Evolutionary conservation across 352 stramenopile species (phyloP), one percentile per base, ranked within the genome.

Genomic region (Albugo laibachii): DNA sequence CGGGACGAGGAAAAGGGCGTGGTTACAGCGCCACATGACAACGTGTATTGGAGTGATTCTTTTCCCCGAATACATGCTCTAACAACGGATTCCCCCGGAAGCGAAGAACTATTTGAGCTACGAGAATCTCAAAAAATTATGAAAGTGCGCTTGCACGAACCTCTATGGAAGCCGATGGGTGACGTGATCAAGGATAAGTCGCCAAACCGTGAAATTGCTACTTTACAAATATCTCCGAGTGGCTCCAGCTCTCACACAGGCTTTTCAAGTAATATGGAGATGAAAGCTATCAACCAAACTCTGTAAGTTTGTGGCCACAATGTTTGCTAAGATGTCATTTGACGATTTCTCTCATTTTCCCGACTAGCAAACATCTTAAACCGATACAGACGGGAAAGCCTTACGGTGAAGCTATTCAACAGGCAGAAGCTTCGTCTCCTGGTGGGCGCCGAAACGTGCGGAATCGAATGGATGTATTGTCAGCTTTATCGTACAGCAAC

Each of bases 51-150:
- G 5, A 64, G 15, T 8, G 62, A 77, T 2, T 75, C 69, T 2
- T 87, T 91, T 19, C 77, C 77, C 0, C 86, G 85, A 35, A 85
- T 91, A 20, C 71, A 76, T 31, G 74, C 77, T 0, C 87, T 65
- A 1, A 91, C 69, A 3, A 85, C 63, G 34, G 61, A 68, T 2
- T 85, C 69, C 10, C 77, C 77, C 14, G 77, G 77, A 2, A 62
- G 72, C 45, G 46, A 65, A 13, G 70, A 91, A 40, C 77, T 74
- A 0, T 65, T 66, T 1, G 82, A 80, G 47, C 47, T 86, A 15
- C 24, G 24, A 31, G 24, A 31, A 31, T 31, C 24, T 36, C 64
- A 73, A 24, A 79, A 65, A 41, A 63, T 83, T 36, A 87, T 81
- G 63, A 80, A 73, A 41, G 70, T 83, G 61, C 80, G 74, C 47